phyloP scores from a whole-genome alignment of 192 early-diverging fungal species.

The Coemansia sp. region DNA sequence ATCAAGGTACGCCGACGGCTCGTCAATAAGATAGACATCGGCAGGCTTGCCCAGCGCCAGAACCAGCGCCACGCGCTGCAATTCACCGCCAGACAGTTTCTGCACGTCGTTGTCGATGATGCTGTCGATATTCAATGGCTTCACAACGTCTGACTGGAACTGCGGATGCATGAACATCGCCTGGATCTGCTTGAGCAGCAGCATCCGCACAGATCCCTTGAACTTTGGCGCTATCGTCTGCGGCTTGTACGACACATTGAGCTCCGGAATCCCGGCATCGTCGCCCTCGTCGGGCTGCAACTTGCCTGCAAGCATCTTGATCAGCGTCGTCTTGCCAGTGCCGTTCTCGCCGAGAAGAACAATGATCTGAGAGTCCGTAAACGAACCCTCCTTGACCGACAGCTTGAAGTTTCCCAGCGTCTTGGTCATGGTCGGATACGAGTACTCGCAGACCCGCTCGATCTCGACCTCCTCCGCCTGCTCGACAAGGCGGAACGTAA shows the following conservation, averaged over 20 bases:
- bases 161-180: constrained; percentile 85
- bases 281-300: constrained; percentile 76
- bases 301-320: constrained; percentile 86
- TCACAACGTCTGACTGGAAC: constrained; percentile 96
- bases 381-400: constrained; percentile 75
- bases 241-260: constrained; percentile 95
- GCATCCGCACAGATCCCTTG: constrained; percentile 87
- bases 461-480: constrained; percentile 75
- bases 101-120: constrained; percentile 90
- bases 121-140: constrained; percentile 90
- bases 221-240: constrained; percentile 99
- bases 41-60: constrained; percentile 86
- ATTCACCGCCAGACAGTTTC: constrained; percentile 94
- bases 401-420: constrained; percentile 83
- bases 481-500: constrained; percentile 93
- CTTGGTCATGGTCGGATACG: constrained; percentile 91
- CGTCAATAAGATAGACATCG: constrained; percentile 97
- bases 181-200: constrained; percentile 89
- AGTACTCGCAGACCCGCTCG: constrained; percentile 73
- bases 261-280: constrained; percentile 74
- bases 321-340: constrained; percentile 97
- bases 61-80: constrained; percentile 98
- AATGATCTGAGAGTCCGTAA: constrained; percentile 96
- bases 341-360: constrained; percentile 99
- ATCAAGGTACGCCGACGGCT: constrained; percentile 97